Evolutionary conservation across 2,329 filamentous ascomycete genomes (phyloP).

Genomic region (Cryphonectria naterciae): DNA sequence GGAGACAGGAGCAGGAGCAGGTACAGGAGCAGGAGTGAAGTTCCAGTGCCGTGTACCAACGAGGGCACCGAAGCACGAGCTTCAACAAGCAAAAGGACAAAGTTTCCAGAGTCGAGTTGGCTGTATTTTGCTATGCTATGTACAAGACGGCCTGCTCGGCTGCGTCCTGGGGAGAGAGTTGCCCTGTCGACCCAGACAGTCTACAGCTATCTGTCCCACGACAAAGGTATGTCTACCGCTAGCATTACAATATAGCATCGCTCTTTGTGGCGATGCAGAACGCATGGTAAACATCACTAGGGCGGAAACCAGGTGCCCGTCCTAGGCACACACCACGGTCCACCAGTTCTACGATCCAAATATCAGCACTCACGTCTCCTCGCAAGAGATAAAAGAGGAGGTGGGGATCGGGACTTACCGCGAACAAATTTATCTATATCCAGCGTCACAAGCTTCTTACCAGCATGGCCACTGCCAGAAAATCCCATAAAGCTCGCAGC

Average conservation of each 20-base stretch:
- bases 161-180: not conserved
- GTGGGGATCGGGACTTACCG: constrained; percentile 30
- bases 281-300: constrained; percentile 37
- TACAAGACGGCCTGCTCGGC: not conserved
- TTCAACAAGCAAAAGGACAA: not conserved
- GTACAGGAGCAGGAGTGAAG: not conserved
- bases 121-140: not conserved
- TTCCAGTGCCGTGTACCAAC: not conserved
- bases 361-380: constrained; percentile 8
- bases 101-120: not conserved
- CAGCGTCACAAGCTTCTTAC: constrained; percentile 32
- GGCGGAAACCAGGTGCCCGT: constrained; percentile 38
- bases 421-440: constrained; percentile 36
- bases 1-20: constrained; percentile 20
- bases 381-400: not conserved
- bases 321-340: constrained; percentile 37
- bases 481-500: not conserved
- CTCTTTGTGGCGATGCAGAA: constrained; percentile 33
- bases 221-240: not conserved
- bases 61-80: no score
- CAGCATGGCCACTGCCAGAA: not conserved
- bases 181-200: not conserved
- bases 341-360: constrained; percentile 35
- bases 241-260: constrained; percentile 4
- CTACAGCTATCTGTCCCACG: not conserved